phyloP scores from a whole-genome alignment of 2,329 filamentous ascomycete species.

The Aureobasidium uvarum region DNA sequence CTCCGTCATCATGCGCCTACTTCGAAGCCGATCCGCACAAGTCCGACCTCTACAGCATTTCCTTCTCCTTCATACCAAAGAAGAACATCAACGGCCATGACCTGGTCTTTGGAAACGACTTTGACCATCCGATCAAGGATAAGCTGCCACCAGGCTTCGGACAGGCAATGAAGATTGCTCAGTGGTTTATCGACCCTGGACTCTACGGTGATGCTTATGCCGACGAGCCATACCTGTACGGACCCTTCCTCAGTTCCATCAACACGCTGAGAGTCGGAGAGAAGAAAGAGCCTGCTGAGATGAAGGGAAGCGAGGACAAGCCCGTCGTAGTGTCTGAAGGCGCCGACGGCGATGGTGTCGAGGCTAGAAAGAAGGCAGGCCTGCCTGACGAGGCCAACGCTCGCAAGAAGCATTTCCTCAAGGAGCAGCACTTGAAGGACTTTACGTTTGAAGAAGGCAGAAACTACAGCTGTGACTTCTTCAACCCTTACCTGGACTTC shows the following conservation, averaged over 20 bases:
- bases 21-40: slow-evolving; percentile 69
- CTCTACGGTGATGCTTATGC: slow-evolving; percentile 87
- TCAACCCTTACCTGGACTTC: slow-evolving; percentile 90
- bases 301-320: slow-evolving; percentile 50
- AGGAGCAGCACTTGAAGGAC: slow-evolving; percentile 52
- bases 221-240: slow-evolving; percentile 82
- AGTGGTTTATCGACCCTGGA: slow-evolving; percentile 87
- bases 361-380: slow-evolving; percentile 41
- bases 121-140: slow-evolving; percentile 85
- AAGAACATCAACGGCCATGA: slow-evolving; percentile 63
- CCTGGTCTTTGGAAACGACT: slow-evolving; percentile 92
- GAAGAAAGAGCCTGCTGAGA: slow-evolving; percentile 39
- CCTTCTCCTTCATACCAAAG: slow-evolving; percentile 75
- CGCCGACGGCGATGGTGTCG: slow-evolving; percentile 47
- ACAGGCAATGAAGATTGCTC: slow-evolving; percentile 79
- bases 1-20: slow-evolving; percentile 70
- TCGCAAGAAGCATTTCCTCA: slow-evolving; percentile 62
- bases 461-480: slow-evolving; percentile 70
- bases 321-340: slow-evolving; percentile 57
- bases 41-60: slow-evolving; percentile 80
- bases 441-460: slow-evolving; percentile 63
- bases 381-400: slow-evolving; percentile 45
- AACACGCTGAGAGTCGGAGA: slow-evolving; percentile 70
- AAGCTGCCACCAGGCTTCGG: slow-evolving; percentile 81
- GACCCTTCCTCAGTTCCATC: slow-evolving; percentile 74